Base-by-base conservation (phyloP, 2,329 filamentous ascomycete species). In the Cladosporium austrohemisphaericum region DNA sequence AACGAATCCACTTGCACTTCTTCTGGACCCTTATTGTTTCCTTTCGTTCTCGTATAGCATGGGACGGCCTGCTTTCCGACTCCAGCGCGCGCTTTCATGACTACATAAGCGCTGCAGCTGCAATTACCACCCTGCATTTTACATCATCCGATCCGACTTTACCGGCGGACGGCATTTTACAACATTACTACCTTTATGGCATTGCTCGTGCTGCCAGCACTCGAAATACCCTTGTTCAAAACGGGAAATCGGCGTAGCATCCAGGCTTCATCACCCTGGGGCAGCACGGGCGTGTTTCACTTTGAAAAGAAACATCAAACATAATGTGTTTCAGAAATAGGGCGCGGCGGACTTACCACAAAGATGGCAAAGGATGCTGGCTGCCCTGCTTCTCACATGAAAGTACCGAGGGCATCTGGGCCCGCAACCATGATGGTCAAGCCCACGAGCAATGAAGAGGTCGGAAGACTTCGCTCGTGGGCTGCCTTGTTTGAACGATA, bases 301-400 rank as follows among this genome's bases (percentile, higher is more conserved):
- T 29, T 47, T 47, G 23, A 47, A 25, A 49, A 50, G 49, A 36
- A 53, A 40, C 37, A 48, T 51, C 37, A 36, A 32, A 45, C 44
- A 49, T 51, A 51, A 50, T 53, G 48, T 53, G 43, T 53, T 41
- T 47, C 44, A 47, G 52, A 23, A 44, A 43, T 37, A 11, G 11
- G 43, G 33, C 33, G 31, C 22, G 43, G 32, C 20, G 25, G 35
- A 8, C 29, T 33, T 25, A 20, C 23, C 33, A 37, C 14, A 29
- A 8, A 14, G 25, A 20, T 45, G 41, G 41, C 25, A 26, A 45
- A 20, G 23, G 43, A 29, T 23, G 19, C 22, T 20, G n/a, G 20
- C 22, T 44, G 29, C 19, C 41, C 13, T n/a, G 28, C 20, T 33
- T 20, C 29, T 8, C 41, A 35, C 29, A 35, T 19, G 19, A 35